Evolutionary conservation across 2,329 filamentous ascomycete genomes (phyloP).

Genomic region (Talaromyces atroroseus): DNA sequence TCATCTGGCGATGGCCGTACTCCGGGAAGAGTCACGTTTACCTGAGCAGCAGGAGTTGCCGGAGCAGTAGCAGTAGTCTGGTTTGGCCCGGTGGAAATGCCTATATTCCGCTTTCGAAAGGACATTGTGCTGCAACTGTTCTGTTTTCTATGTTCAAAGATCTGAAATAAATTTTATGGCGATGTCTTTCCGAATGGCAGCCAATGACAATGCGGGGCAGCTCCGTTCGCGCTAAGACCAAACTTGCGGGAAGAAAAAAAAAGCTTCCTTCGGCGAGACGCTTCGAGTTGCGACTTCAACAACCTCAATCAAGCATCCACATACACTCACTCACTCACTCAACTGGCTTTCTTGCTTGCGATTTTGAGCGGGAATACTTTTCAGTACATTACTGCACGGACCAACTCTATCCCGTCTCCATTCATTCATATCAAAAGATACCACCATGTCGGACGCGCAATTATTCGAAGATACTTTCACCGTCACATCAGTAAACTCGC

Average conservation of each 20-base stretch:
- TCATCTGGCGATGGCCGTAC: slow-evolving; percentile 83
- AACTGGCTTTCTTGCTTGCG: neutral
- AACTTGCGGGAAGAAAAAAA: slow-evolving; percentile 19
- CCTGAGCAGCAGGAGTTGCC: slow-evolving; percentile 21
- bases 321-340: neutral
- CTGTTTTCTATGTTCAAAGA: neutral
- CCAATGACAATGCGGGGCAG: slow-evolving; percentile 15
- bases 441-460: slow-evolving; percentile 69
- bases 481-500: slow-evolving; percentile 69
- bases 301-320: neutral
- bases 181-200: neutral
- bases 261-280: slow-evolving; percentile 20
- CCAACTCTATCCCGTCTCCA: neutral
- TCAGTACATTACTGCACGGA: neutral
- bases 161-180: neutral
- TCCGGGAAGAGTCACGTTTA: slow-evolving; percentile 40
- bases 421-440: slow-evolving; percentile 35
- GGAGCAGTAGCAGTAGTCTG: slow-evolving; percentile 26
- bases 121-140: slow-evolving; percentile 47
- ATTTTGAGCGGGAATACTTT: neutral
- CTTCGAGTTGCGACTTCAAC: neutral
- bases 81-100: slow-evolving; percentile 41
- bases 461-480: slow-evolving; percentile 92
- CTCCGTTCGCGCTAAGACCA: slow-evolving; percentile 21
- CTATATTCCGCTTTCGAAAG: slow-evolving; percentile 63